Evolutionary conservation across 176 grass and related monocot species (phyloP).

Genomic region (Phoenix dactylifera): DNA sequence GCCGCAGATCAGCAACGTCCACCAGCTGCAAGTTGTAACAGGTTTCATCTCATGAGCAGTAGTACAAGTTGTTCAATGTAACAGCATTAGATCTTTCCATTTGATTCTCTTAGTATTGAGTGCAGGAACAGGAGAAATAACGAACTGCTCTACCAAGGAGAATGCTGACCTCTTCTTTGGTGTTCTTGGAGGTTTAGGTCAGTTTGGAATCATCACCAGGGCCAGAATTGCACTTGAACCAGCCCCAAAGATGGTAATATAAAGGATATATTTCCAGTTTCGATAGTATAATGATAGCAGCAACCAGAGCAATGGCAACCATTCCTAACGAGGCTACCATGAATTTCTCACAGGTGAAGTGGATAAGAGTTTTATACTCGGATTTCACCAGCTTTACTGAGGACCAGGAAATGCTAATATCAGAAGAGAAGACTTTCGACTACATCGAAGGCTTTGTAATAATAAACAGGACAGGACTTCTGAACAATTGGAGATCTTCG

Average conservation of each 20-base stretch:
- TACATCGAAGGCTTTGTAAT: slow-evolving; percentile 22
- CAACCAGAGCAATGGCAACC: no score
- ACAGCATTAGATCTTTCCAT: no score
- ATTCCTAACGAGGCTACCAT: no score
- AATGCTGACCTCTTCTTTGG: slow-evolving; percentile 13
- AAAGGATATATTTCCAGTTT: neutral
- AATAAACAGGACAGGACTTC: slow-evolving; percentile 14
- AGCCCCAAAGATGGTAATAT: slow-evolving; percentile 11
- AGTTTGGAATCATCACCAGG: slow-evolving; percentile 16
- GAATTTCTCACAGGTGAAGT: slow-evolving; percentile 7
- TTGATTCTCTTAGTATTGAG: neutral
- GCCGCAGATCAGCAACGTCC: slow-evolving; percentile 89
- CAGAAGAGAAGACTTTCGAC: slow-evolving; percentile 14
- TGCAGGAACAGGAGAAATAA: slow-evolving; percentile 5
- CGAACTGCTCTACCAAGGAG: slow-evolving; percentile 8
- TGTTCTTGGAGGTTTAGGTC: slow-evolving; percentile 13
- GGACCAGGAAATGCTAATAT: slow-evolving; percentile 15
- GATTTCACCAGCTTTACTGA: slow-evolving; percentile 10
- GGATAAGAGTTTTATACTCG: slow-evolving; percentile 12
- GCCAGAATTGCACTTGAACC: slow-evolving; percentile 14
- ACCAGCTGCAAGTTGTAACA: slow-evolving; percentile 82
- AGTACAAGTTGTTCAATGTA: no score
- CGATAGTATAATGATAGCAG: no score
- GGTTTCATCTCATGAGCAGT: slow-evolving; percentile 24
- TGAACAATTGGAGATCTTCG: slow-evolving; percentile 17